A percentile compares a stretch with the other conserved stretches of the same genome.
Conservation (phyloP, 2,329 filamentous ascomycete genomes). For the Didymella pomorum region DNA sequence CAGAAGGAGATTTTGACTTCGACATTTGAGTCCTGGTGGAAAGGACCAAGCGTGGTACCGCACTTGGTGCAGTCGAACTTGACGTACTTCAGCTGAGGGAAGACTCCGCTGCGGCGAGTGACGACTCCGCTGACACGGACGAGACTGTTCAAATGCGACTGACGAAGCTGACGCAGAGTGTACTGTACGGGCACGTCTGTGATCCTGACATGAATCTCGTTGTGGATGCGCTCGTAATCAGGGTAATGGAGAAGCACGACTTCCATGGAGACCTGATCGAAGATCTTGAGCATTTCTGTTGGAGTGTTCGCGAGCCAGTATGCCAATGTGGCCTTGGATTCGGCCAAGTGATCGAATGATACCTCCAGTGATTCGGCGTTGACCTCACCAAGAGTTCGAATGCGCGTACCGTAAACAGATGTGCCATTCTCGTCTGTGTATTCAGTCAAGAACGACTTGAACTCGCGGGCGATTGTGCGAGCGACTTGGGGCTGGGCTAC, state of each 20-base stretch:
- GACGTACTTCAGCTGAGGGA: constrained; percentile 97
- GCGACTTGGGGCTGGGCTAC: constrained; percentile 89
- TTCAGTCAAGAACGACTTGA: constrained; percentile 96
- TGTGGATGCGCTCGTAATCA: constrained; percentile 96
- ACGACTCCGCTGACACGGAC: constrained; percentile 95
- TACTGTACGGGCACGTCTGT: constrained; percentile 94
- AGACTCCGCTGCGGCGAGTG: constrained; percentile 91
- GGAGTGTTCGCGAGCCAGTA: constrained; percentile 97
- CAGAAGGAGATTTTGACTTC: constrained; percentile 98
- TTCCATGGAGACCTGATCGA: constrained; percentile 96
- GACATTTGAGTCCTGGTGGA: constrained; percentile 95
- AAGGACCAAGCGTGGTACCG: constrained; percentile 88
- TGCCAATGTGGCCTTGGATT: constrained; percentile 89
- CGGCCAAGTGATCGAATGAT: constrained; percentile 89
- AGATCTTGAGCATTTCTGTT: constrained; percentile 92
- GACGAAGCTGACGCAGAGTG: constrained; percentile 91
- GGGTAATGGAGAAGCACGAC: constrained; percentile 95
- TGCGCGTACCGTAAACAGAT: constrained; percentile 94
- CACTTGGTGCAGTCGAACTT: constrained; percentile 98
- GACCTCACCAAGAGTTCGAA: constrained; percentile 93
- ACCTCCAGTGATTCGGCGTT: constrained; percentile 97
- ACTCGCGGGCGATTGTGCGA: constrained; percentile 92
- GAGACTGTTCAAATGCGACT: constrained; percentile 94
- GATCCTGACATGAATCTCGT: constrained; percentile 96
- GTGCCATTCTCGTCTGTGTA: constrained; percentile 89